Evolutionary conservation across 73 alveolate genomes (phyloP), one percentile per base, ranked within the genome.

Genomic region (Uronychia binucleata): DNA sequence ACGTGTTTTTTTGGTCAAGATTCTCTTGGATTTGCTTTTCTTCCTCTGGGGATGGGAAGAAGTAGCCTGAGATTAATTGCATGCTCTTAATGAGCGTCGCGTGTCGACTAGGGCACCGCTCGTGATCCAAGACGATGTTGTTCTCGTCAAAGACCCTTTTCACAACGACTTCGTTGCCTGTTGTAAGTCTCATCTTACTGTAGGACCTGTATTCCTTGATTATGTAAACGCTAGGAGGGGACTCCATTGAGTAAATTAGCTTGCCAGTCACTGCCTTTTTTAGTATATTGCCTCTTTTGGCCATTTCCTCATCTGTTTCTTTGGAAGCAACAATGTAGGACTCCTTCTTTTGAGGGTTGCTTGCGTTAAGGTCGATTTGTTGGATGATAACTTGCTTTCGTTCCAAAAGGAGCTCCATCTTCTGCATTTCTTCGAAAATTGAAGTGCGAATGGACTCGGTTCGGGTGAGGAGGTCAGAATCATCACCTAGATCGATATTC

Each of bases 121-220:
- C 80, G 34, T 83, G 84, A 79, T 84, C 83, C 25, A 89, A 33
- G 26, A 78, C 31, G 28, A 89, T 84, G 8, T 78, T 33, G 60
- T 77, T 82, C 33, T 83, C 67, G 35, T 89, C 95, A 59, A 33
- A 89, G 30, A 89, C 27, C 74, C 91, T 83, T 26, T 83, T 84
- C 46, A 80, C 26, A 11, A 35, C 31, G 26, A 89, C 76, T 25
- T 77, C 81, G 57, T 89, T 89, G 26, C 83, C 90, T 57, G 75
- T 35, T n/a, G n/a, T n/a, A n/a, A n/a, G n/a, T n/a, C n/a, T n/a
- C n/a, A n/a, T n/a, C n/a, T n/a, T n/a, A 58, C 88, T 83, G 25
- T 60, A 31, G 33, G 82, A 25, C 58, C 83, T 31, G 58, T 78
- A 89, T 35, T 89, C 95, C 28, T 33, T 67, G 26, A 89, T 79